Conservation (phyloP, 1,284 basidiomycete genomes). For the Moesziomyces parantarcticus region DNA sequence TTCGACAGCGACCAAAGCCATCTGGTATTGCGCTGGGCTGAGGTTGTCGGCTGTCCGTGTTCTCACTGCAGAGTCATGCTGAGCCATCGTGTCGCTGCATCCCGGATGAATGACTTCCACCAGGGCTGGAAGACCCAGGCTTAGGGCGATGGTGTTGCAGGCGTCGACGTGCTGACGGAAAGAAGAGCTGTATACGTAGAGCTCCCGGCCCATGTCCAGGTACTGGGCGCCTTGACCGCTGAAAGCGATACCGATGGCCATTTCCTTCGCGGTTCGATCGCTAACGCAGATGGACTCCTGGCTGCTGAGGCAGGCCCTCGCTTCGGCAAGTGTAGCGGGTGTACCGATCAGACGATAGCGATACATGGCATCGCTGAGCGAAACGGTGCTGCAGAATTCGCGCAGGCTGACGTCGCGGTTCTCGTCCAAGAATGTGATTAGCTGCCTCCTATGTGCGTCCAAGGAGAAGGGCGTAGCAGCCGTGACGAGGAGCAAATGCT, state of each 20-base stretch:
- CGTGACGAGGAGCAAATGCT: conserved; percentile 30
- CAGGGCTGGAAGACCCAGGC: conserved; percentile 20
- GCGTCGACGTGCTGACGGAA: conserved; percentile 35
- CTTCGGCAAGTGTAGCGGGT: conserved; percentile 20
- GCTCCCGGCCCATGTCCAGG: conserved; percentile 41
- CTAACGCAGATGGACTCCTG: conserved; percentile 29
- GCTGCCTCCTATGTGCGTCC: conserved; percentile 32
- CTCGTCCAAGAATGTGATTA: conserved; percentile 30
- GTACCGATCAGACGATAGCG: conserved; percentile 24
- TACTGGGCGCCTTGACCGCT: conserved; percentile 53
- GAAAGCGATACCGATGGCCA: conserved; percentile 33
- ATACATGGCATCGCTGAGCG: conserved; percentile 38
- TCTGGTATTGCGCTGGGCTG: conserved; percentile 41
- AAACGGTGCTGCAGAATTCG: conserved; percentile 45
- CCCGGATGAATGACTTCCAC: conserved; percentile 36
- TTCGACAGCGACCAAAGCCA: conserved; percentile 42
- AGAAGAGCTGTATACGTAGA: conserved; percentile 21
- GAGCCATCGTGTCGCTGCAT: background rate
- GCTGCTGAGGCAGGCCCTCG: conserved; percentile 24
- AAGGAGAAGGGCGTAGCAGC: conserved; percentile 42
- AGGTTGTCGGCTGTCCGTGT: conserved; percentile 30
- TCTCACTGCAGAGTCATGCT: background rate
- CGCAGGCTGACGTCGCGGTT: conserved; percentile 15
- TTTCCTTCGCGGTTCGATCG: background rate
- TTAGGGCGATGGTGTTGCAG: conserved; percentile 33